Conservation (phyloP, 2,329 filamentous ascomycete genomes). For the Decorospora gaudefroyi region DNA sequence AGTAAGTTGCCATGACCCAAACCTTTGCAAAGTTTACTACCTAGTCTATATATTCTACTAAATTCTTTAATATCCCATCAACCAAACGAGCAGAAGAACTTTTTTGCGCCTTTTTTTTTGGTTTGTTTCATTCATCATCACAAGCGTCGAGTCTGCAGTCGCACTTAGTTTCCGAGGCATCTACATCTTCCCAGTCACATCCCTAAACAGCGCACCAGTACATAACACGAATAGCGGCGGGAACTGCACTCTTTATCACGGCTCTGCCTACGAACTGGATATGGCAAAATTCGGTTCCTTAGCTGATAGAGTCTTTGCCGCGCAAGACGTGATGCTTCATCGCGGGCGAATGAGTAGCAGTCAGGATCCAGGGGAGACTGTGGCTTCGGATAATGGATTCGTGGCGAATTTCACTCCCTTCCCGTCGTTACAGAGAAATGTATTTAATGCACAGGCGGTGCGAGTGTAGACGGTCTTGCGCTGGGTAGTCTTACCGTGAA, state of each 20-base stretch:
- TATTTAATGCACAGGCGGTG: slow-evolving; percentile 21
- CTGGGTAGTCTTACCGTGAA: neutral
- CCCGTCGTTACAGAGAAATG: slow-evolving; percentile 26
- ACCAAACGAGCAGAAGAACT: too few relatives aligned
- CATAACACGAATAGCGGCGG: slow-evolving; percentile 43
- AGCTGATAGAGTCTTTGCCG: slow-evolving; percentile 58
- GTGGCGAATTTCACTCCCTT: slow-evolving; percentile 32
- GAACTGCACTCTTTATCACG: slow-evolving; percentile 43
- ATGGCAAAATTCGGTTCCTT: slow-evolving; percentile 52
- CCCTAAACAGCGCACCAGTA: slow-evolving; percentile 44
- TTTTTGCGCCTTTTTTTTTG: too few relatives aligned
- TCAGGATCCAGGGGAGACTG: slow-evolving; percentile 52
- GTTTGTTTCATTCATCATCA: too few relatives aligned
- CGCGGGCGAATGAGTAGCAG: slow-evolving; percentile 57
- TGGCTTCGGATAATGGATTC: slow-evolving; percentile 59
- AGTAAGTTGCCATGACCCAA: too few relatives aligned
- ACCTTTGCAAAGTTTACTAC: too few relatives aligned
- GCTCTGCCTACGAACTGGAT: slow-evolving; percentile 59
- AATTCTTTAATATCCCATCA: too few relatives aligned
- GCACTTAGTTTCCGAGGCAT: slow-evolving; percentile 56
- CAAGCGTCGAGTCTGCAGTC: slow-evolving; percentile 38
- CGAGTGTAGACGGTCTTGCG: too few relatives aligned
- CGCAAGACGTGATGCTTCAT: slow-evolving; percentile 56
- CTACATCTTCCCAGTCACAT: slow-evolving; percentile 58
- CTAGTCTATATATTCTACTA: too few relatives aligned